phyloP scores from a whole-genome alignment of 495 filamentous ascomycete genomes.

The Xylaria longipes region DNA sequence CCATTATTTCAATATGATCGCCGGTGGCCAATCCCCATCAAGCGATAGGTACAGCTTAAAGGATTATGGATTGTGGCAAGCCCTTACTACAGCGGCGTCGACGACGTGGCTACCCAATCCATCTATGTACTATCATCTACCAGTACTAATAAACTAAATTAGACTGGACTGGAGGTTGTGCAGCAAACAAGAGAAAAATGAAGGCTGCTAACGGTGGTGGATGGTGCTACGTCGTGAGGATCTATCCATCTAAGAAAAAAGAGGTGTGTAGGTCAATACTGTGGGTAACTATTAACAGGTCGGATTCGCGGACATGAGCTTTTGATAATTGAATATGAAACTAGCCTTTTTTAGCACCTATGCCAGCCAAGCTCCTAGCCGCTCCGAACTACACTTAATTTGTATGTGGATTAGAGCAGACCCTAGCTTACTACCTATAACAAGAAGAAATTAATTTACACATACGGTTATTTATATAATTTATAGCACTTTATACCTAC shows the following conservation, averaged over 20 bases:
- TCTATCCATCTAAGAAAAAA: not conserved
- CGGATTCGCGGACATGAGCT: too few species aligned
- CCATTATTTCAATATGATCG: not conserved
- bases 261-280: not conserved
- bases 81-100: not conserved
- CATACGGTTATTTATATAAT: too few species aligned
- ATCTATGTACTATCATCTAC: not conserved
- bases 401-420: too few species aligned
- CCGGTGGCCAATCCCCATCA: not conserved
- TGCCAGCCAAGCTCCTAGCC: too few species aligned
- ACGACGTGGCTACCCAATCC: conserved; percentile 2
- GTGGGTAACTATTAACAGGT: too few species aligned
- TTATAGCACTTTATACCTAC: too few species aligned
- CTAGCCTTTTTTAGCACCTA: too few species aligned
- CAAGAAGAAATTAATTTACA: too few species aligned
- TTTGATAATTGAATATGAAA: too few species aligned
- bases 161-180: not conserved
- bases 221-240: conserved; percentile 22
- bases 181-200: not conserved
- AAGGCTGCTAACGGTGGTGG: not conserved
- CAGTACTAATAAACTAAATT: not conserved
- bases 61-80: not conserved
- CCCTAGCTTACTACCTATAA: too few species aligned
- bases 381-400: too few species aligned
- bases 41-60: not conserved